phyloP scores from a whole-genome alignment of 2,329 filamentous ascomycete species.

The Coniella vitis region DNA sequence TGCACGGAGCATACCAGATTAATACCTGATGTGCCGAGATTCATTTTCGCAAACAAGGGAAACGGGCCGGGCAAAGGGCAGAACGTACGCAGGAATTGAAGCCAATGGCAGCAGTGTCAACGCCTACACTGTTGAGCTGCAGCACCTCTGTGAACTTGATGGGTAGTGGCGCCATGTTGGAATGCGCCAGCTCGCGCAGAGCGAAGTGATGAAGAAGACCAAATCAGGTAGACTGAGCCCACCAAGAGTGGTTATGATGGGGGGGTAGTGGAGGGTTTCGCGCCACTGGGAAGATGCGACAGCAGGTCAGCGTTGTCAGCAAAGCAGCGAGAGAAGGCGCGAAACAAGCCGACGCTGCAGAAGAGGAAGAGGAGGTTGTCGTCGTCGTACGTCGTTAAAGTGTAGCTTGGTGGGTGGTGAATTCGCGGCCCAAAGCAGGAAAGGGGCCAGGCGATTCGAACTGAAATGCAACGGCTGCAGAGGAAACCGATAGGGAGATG shows the following conservation, averaged over 20 bases:
- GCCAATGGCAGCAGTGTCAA: conserved; percentile 51
- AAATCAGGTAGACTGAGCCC: conserved; percentile 3
- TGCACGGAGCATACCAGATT: conserved; percentile 1
- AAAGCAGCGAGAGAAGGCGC: background rate
- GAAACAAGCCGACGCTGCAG: background rate
- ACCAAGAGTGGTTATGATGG: background rate
- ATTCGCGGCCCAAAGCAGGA: conserved; percentile 2
- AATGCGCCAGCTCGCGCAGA: conserved; percentile 27
- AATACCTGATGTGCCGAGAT: conserved; percentile 8
- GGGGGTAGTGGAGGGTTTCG: background rate
- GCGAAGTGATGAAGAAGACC: conserved; percentile 5
- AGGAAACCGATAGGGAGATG: conserved; percentile 1
- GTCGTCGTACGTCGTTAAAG: conserved; percentile 4
- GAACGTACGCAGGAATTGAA: conserved; percentile 78
- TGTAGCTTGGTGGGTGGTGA: conserved; percentile 12
- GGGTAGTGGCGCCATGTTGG: conserved; percentile 30
- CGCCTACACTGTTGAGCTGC: conserved; percentile 31
- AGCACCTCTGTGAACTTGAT: conserved; percentile 37
- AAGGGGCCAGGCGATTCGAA: conserved; percentile 8
- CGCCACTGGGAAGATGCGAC: background rate
- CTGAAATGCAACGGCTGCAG: conserved; percentile 8
- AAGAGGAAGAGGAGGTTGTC: background rate
- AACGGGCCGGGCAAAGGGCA: background rate
- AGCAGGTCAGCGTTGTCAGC: background rate
- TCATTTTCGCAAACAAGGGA: background rate